These are phyloP conservation scores for Claviceps cyperi DNA, from an alignment of 2,329 filamentous ascomycete species.

Conservation along the genomic window DNA sequence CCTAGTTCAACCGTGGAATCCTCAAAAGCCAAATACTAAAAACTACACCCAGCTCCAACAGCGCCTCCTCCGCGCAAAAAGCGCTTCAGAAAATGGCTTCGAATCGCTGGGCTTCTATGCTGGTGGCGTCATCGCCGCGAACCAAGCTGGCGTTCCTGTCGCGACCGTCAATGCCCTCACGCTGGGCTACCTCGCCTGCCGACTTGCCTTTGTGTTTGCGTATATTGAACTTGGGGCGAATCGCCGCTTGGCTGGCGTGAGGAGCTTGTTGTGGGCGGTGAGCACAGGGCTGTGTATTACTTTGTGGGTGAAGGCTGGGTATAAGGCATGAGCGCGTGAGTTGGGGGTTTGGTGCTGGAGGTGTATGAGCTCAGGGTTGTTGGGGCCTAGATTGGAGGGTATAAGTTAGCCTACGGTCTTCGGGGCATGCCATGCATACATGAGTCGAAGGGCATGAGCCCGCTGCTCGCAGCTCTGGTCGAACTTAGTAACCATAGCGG, in stretches of 20 bases:
- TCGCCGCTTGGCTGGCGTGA: slow-evolving; percentile 19
- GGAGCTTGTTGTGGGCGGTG: slow-evolving; percentile 24
- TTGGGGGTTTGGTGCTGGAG: not conserved
- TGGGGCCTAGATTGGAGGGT: slow-evolving; percentile 20
- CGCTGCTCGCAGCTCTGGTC: no score
- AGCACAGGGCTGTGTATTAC: slow-evolving; percentile 19
- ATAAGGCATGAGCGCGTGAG: slow-evolving; percentile 7
- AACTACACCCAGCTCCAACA: slow-evolving; percentile 30
- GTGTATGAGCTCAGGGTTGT: slow-evolving; percentile 12
- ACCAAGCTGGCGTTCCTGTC: slow-evolving; percentile 24
- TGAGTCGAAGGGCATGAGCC: no score
- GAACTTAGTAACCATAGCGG: no score
- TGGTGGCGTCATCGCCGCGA: slow-evolving; percentile 29
- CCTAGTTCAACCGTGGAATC: no score
- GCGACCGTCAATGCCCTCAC: slow-evolving; percentile 25
- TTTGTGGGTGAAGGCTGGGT: slow-evolving; percentile 28
- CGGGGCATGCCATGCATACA: no score
- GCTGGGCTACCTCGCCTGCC: slow-evolving; percentile 24
- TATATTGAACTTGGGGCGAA: slow-evolving; percentile 31
- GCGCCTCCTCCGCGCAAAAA: slow-evolving; percentile 37
- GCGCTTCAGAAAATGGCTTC: slow-evolving; percentile 28
- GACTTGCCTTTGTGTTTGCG: slow-evolving; percentile 25
- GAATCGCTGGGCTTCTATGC: slow-evolving; percentile 30
- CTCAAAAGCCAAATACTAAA: not conserved
- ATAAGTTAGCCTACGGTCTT: not conserved